phyloP scores from a whole-genome alignment of 208 protist species.

The Wallacemonas sp. region DNA sequence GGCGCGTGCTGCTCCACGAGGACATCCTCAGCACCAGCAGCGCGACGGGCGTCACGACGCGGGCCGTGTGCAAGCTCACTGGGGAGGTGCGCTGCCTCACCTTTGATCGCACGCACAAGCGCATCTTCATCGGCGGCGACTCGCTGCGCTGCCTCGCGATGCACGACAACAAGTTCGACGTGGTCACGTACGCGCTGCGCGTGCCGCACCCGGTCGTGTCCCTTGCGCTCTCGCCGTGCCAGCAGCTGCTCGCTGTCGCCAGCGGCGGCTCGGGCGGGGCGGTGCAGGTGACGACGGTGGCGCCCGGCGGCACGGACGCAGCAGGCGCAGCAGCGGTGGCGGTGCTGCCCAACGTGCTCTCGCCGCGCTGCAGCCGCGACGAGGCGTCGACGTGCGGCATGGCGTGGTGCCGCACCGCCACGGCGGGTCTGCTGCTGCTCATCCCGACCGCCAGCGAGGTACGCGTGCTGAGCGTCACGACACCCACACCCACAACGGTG shows the following conservation, averaged over 20 bases:
- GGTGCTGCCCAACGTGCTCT: conserved; percentile 42
- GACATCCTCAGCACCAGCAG: conserved; percentile 22
- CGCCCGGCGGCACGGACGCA: neutral
- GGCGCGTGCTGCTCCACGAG: conserved; percentile 77
- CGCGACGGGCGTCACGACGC: conserved; percentile 27
- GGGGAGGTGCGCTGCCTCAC: conserved; percentile 75
- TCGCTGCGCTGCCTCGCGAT: conserved; percentile 77
- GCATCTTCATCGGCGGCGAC: conserved; percentile 86
- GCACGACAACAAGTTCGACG: conserved; percentile 36
- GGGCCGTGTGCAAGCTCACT: conserved; percentile 76
- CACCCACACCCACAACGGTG: neutral
- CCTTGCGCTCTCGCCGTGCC: conserved; percentile 71
- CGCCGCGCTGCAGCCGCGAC: conserved; percentile 38
- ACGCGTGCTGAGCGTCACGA: conserved; percentile 33
- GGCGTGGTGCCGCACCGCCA: conserved; percentile 48
- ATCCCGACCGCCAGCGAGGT: conserved; percentile 52
- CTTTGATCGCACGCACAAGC: conserved; percentile 55
- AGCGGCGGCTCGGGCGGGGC: conserved; percentile 56
- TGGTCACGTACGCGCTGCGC: conserved; percentile 51
- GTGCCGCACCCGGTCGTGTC: conserved; percentile 68
- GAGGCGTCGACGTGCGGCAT: conserved; percentile 55
- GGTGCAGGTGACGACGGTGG: conserved; percentile 25
- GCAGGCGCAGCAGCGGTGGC: conserved; percentile 18
- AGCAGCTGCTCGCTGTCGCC: conserved; percentile 59
- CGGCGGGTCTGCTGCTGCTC: conserved; percentile 42